Evolutionary conservation across 805 yeast species (phyloP).

Genomic region (Nakazawaea holstii): DNA sequence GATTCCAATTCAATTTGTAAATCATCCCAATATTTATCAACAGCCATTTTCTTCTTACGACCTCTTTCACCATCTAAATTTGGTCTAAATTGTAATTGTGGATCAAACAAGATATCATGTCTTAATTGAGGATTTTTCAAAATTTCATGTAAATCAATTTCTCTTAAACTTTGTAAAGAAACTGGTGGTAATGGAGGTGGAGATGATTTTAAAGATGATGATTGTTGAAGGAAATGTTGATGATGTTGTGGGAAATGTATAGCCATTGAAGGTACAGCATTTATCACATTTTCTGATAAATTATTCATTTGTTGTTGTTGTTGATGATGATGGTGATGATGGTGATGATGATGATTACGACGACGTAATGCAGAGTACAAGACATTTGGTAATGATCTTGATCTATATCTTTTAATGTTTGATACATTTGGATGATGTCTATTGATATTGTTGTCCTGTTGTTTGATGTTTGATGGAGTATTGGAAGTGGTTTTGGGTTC

Average conservation of each 20-base stretch:
- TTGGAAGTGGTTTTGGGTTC: too few relatives aligned
- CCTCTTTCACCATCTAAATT: constrained; percentile 91
- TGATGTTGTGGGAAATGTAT: constrained; percentile 10
- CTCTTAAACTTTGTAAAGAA: constrained; percentile 72
- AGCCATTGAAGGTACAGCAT: constrained; percentile 11
- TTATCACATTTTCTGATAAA: constrained; percentile 1
- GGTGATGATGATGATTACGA: constrained; percentile 5
- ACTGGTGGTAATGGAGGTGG: constrained; percentile 65
- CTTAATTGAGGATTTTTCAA: constrained; percentile 87
- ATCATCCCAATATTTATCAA: constrained; percentile 81
- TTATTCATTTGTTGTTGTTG: background rate
- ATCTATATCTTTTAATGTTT: constrained; percentile 7
- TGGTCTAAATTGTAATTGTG: constrained; percentile 86
- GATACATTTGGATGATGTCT: constrained; percentile 2
- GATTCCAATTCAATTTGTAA: constrained; percentile 62
- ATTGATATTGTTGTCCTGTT: too few relatives aligned
- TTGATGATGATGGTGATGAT: background rate
- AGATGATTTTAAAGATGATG: constrained; percentile 24
- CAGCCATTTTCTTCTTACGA: constrained; percentile 63
- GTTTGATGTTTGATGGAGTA: too few relatives aligned
- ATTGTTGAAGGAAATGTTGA: constrained; percentile 12
- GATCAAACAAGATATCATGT: constrained; percentile 90
- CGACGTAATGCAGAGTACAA: constrained; percentile 8
- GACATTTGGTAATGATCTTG: constrained; percentile 12
- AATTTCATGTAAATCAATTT: constrained; percentile 83